These are phyloP conservation scores for Kwoniella bestiolae DNA, from an alignment of 768 basidiomycete species.

Conservation along the genomic window DNA sequence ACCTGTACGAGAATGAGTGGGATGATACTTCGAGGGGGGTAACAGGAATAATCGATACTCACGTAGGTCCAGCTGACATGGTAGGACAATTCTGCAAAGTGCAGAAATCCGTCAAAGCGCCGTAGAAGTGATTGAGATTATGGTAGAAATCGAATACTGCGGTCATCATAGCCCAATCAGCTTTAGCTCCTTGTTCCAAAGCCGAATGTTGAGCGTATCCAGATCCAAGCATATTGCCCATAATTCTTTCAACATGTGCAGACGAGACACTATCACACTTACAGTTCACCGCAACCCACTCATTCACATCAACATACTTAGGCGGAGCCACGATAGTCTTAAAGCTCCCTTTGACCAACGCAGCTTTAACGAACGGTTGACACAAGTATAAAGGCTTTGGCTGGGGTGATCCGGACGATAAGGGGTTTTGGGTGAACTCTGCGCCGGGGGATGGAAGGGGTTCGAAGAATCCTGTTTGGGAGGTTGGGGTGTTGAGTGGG, in stretches of 20 bases:
- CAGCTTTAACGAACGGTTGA: slow-evolving; percentile 91
- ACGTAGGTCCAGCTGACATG: slow-evolving; percentile 89
- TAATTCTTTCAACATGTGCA: too few relatives aligned
- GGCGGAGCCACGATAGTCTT: slow-evolving; percentile 97
- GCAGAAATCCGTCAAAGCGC: slow-evolving; percentile 88
- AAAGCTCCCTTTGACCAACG: slow-evolving; percentile 96
- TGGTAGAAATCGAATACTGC: slow-evolving; percentile 96
- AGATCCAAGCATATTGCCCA: too few relatives aligned
- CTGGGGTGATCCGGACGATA: slow-evolving; percentile 23
- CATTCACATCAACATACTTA: slow-evolving; percentile 92
- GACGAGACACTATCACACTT: slow-evolving; percentile 57
- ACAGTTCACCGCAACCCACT: slow-evolving; percentile 97
- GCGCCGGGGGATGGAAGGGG: slow-evolving; percentile 47
- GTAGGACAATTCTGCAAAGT: slow-evolving; percentile 85
- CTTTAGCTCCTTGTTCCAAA: background rate
- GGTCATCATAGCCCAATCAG: background rate
- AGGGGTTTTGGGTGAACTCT: slow-evolving; percentile 26
- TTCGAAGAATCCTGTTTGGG: slow-evolving; percentile 38
- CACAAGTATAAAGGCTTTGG: slow-evolving; percentile 72
- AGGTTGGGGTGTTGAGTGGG: slow-evolving; percentile 31
- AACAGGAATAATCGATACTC: slow-evolving; percentile 14
- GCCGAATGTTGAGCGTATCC: too few relatives aligned
- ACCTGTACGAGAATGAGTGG: too few relatives aligned
- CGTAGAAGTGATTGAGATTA: slow-evolving; percentile 96
- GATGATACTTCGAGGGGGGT: too few relatives aligned